Evolutionary conservation across 2,329 filamentous ascomycete genomes (phyloP), one percentile per base, ranked within the genome.

Genomic region (Diaporthe caulivora): DNA sequence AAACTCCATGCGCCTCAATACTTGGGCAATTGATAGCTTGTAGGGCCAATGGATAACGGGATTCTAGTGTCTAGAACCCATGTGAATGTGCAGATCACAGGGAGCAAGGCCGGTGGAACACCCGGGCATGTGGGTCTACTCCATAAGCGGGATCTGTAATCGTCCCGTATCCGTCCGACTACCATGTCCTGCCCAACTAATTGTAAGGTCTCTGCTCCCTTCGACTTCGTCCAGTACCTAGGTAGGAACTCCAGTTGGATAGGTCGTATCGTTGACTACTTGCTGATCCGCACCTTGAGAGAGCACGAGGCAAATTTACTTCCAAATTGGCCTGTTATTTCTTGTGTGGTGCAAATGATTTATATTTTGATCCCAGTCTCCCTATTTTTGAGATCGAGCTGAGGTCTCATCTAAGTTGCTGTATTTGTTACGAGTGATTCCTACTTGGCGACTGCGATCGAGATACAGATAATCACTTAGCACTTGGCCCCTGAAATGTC

Each of bases 101-200:
- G 58, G 40, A 44, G 44, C 24, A 31, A 29, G 13, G 42, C 26
- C 17, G 11, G 9, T 10, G 29, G 8, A 4, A 49, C 21, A 34
- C 2, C 21, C 21, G 24, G n/a, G 47, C 13, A 9, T 51, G 29
- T 51, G 37, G 44, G 21, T 37, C 58, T 44, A 26, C 58, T 47
- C 26, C 18, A 34, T 53, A n/a, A 24, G 2, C 62, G 42, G 60
- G 17, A 21, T 51, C 60, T 21, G 4, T 37, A 26, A 31, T 65
- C 21, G 60, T 18, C 44, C 62, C 62, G 62, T 8, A 26, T 15
- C 62, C 62, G 60, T 24, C 60, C 47, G 47, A 37, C 29, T 21
- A 53, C 47, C 44, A 53, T 44, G 47, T 47, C 29, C 37, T 67
- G 44, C 62, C 62, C 62, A 67, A 37, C 18, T 21, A 37, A 53